A percentile compares a stretch with the other conserved stretches of the same genome.
These are phyloP conservation scores for Tripidium arundinaceum DNA, from an alignment of 202 grass and related monocot species.

Conservation along the genomic window DNA sequence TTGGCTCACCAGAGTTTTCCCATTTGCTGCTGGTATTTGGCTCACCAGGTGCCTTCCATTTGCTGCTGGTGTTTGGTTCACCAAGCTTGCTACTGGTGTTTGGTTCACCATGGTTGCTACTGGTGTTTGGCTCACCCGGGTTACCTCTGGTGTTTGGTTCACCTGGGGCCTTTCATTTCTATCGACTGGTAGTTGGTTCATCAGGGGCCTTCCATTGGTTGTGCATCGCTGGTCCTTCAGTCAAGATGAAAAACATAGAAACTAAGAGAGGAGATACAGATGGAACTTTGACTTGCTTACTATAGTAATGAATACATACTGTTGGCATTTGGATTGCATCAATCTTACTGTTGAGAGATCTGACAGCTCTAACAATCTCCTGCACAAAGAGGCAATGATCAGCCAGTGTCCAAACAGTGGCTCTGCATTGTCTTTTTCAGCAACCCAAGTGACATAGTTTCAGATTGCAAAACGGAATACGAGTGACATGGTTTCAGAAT, in stretches of 20 bases:
- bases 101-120: not conserved
- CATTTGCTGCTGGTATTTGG: not conserved
- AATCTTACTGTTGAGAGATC: constrained; percentile 41
- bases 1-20: not conserved
- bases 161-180: not conserved
- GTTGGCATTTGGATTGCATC: constrained; percentile 25
- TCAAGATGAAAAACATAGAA: not conserved
- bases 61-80: not conserved
- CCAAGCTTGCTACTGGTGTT: not conserved
- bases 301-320: constrained; percentile 40
- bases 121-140: not conserved
- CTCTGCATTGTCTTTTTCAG: not conserved
- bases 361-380: constrained; percentile 49
- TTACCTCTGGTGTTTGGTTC: constrained; percentile 1
- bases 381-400: constrained; percentile 36
- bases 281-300: not conserved
- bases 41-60: not conserved
- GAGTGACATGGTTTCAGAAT: constrained; percentile 14
- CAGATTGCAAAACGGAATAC: not conserved
- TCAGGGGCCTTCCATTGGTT: not conserved
- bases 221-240: constrained; percentile 37
- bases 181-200: not conserved
- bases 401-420: constrained; percentile 1
- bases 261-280: not conserved
- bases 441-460: not conserved